Evolutionary conservation across 192 early-diverging fungal genomes (phyloP).

Genomic region (Podila clonocystis): DNA sequence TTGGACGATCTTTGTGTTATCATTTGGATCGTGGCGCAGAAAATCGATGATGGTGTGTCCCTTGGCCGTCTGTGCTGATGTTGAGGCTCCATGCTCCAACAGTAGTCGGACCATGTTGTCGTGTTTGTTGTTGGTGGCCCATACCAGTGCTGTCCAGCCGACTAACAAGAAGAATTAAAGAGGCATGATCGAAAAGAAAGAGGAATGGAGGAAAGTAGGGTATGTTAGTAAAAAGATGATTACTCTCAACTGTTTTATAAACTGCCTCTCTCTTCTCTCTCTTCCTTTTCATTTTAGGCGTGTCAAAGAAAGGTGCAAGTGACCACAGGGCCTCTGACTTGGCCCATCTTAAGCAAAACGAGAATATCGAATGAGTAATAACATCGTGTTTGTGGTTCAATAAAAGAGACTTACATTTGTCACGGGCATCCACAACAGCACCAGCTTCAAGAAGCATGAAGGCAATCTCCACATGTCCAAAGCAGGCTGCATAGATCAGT

Average conservation of each 20-base stretch:
- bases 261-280: too few species aligned
- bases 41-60: constrained; percentile 82
- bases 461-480: constrained; percentile 80
- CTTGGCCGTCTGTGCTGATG: constrained; percentile 67
- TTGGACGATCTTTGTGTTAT: constrained; percentile 58
- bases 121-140: constrained; percentile 89
- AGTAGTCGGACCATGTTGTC: constrained; percentile 75
- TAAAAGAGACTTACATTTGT: constrained; percentile 71
- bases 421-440: constrained; percentile 78
- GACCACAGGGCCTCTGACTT: not conserved
- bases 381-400: not conserved
- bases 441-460: constrained; percentile 75
- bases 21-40: constrained; percentile 56
- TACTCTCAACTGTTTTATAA: too few species aligned
- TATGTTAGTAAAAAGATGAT: too few species aligned
- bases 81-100: constrained; percentile 80
- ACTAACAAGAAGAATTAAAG: constrained; percentile 43
- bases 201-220: not conserved
- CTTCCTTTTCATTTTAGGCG: too few species aligned
- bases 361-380: not conserved
- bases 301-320: not conserved
- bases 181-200: not conserved
- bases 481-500: constrained; percentile 89
- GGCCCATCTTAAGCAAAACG: not conserved
- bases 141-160: constrained; percentile 93